A percentile compares a stretch with the other conserved stretches of the same genome.
phyloP scores from a whole-genome alignment of 2,329 filamentous ascomycete genomes.

The Neoarthrinium moseri region DNA sequence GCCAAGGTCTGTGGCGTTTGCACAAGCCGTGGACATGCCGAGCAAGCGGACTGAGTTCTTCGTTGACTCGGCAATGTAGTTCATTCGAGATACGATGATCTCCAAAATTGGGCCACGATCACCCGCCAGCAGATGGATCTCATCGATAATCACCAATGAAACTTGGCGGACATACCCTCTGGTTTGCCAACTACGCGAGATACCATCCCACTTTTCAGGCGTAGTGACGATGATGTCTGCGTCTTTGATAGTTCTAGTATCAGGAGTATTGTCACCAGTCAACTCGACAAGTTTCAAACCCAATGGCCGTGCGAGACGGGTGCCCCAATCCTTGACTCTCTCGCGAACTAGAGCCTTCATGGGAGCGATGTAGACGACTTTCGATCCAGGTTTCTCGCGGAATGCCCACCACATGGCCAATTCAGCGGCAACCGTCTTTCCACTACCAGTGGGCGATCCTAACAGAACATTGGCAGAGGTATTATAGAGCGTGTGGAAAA shows the following conservation, averaged over 20 bases:
- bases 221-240: slow-evolving; percentile 98
- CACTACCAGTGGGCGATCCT: slow-evolving; percentile 93
- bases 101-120: slow-evolving; percentile 97
- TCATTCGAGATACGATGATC: slow-evolving; percentile 94
- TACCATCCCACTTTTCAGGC: slow-evolving; percentile 99
- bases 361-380: slow-evolving; percentile 97
- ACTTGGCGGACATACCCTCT: slow-evolving; percentile 95
- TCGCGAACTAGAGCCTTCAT: slow-evolving; percentile 99
- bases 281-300: slow-evolving; percentile 90
- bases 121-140: slow-evolving; percentile 95
- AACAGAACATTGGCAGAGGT: slow-evolving; percentile 89
- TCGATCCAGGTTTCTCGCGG: slow-evolving; percentile 87
- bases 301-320: slow-evolving; percentile 76
- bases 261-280: slow-evolving; percentile 91
- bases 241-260: slow-evolving; percentile 91
- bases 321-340: slow-evolving; percentile 91
- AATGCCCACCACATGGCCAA: slow-evolving; percentile 99
- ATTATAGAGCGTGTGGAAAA: slow-evolving; percentile 95
- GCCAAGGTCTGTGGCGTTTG: slow-evolving; percentile 88
- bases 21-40: slow-evolving; percentile 99
- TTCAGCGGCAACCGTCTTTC: slow-evolving; percentile 95
- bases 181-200: slow-evolving; percentile 97
- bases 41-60: slow-evolving; percentile 85
- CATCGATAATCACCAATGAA: slow-evolving; percentile 94
- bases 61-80: slow-evolving; percentile 94